Evolutionary conservation across 345 rosid species (phyloP).

Genomic region (Eucalyptus cloeziana): DNA sequence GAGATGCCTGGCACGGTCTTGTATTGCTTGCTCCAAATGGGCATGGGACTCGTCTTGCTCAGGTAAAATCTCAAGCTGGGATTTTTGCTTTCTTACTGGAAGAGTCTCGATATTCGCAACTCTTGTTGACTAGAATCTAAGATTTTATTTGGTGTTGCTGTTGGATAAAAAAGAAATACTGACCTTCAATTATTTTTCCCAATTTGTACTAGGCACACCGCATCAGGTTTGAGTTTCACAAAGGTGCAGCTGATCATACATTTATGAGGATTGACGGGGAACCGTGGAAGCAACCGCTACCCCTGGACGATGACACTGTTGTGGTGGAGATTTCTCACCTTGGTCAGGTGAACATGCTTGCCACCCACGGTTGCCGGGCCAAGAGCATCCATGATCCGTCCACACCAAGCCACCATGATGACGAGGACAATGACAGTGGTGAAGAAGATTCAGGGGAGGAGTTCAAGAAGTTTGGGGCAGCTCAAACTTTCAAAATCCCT

Average conservation of each 20-base stretch:
- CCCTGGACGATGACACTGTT: constrained; percentile 60
- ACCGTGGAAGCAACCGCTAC: constrained; percentile 87
- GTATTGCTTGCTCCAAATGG: constrained; percentile 72
- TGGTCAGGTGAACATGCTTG: constrained; percentile 90
- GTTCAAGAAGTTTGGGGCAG: constrained; percentile 78
- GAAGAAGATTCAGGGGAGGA: constrained; percentile 38
- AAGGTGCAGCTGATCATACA: constrained; percentile 58
- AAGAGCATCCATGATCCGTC: constrained; percentile 36
- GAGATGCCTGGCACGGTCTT: constrained; percentile 98
- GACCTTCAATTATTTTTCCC: background rate
- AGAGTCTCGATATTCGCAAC: background rate
- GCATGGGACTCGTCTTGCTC: constrained; percentile 90
- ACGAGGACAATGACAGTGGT: constrained; percentile 21
- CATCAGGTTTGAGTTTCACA: constrained; percentile 68
- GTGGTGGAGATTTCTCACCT: constrained; percentile 74
- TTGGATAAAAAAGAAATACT: background rate
- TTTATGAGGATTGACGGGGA: constrained; percentile 90
- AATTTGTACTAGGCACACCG: constrained; percentile 40
- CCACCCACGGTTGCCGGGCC: constrained; percentile 52
- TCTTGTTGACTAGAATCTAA: background rate
- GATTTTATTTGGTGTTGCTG: background rate
- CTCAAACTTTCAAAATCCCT: constrained; percentile 79
- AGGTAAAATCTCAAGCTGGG: constrained; percentile 22
- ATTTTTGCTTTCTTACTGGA: background rate
- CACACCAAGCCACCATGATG: background rate